Evolutionary conservation across 768 basidiomycete genomes (phyloP).

Genomic region (Arthromyces matolae): DNA sequence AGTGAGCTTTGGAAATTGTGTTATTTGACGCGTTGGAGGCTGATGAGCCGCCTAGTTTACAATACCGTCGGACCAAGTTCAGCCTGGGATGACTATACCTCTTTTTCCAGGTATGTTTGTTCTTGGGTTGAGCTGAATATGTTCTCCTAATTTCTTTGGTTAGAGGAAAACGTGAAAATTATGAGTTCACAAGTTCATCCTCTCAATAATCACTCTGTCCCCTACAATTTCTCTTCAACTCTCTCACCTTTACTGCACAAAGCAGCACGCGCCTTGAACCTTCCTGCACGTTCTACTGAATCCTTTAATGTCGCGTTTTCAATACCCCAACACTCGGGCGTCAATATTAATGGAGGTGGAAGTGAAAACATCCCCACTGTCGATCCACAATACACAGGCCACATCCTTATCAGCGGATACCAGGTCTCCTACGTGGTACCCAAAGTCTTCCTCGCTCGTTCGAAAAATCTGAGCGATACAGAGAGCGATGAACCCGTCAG

Average conservation of each 20-base stretch:
- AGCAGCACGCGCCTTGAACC: slow-evolving; percentile 65
- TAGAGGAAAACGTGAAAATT: slow-evolving; percentile 81
- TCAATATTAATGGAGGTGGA: slow-evolving; percentile 20
- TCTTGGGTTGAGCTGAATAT: too few species aligned
- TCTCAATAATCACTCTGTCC: slow-evolving; percentile 62
- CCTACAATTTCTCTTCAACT: slow-evolving; percentile 70
- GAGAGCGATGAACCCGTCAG: slow-evolving; percentile 26
- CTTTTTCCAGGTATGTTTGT: slow-evolving; percentile 62
- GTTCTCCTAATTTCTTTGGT: neutral
- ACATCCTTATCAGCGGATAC: slow-evolving; percentile 74
- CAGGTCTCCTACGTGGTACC: slow-evolving; percentile 75
- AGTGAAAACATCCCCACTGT: slow-evolving; percentile 39
- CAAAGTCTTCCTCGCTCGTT: slow-evolving; percentile 49
- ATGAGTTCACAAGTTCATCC: slow-evolving; percentile 73
- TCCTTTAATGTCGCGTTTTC: slow-evolving; percentile 59
- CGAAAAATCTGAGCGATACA: slow-evolving; percentile 20
- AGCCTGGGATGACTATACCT: slow-evolving; percentile 65
- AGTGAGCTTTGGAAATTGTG: slow-evolving; percentile 35
- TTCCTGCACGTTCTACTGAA: slow-evolving; percentile 56
- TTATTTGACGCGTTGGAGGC: neutral
- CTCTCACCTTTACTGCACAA: slow-evolving; percentile 61
- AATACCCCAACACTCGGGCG: slow-evolving; percentile 28
- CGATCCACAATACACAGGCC: slow-evolving; percentile 68
- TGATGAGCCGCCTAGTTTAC: slow-evolving; percentile 44
- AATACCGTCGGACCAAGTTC: slow-evolving; percentile 60